A percentile compares a stretch with the other conserved stretches of the same genome.
Evolutionary conservation across 331 rosid species (phyloP).

Genomic region (Rosa hybrid): DNA sequence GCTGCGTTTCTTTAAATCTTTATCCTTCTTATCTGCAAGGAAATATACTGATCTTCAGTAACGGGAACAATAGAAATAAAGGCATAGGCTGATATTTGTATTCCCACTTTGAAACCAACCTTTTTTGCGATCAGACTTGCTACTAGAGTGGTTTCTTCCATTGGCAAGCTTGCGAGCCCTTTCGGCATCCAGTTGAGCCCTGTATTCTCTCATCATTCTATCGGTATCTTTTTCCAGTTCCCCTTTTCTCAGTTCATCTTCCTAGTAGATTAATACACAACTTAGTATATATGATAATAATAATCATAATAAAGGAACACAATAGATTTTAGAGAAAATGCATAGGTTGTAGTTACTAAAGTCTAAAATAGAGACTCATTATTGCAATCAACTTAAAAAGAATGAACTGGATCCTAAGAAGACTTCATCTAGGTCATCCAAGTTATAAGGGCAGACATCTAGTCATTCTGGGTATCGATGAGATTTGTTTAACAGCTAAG

Average conservation of each 20-base stretch:
- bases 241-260: conserved; percentile 86
- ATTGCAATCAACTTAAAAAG: not conserved
- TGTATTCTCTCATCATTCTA: conserved; percentile 93
- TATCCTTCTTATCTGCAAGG: conserved; percentile 76
- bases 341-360: not conserved
- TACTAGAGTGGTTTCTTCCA: conserved; percentile 83
- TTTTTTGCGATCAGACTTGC: conserved; percentile 65
- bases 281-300: conserved; percentile 10
- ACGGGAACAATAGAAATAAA: conserved; percentile 3
- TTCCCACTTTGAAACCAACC: conserved; percentile 46
- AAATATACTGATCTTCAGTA: conserved; percentile 21
- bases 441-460: not conserved
- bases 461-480: not conserved
- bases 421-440: not conserved
- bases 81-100: not conserved
- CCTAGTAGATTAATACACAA: conserved; percentile 46
- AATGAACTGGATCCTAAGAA: not conserved
- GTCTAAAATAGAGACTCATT: not conserved
- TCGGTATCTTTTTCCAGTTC: conserved; percentile 94
- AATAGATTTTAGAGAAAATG: not conserved
- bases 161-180: conserved; percentile 89
- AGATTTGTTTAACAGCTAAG: not conserved
- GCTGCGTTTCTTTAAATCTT: conserved; percentile 81
- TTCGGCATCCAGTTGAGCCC: conserved; percentile 99
- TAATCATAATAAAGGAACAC: not conserved